Percentiles rank a stretch among this genome's conserved stretches.
Evolutionary conservation across 345 rosid genomes (phyloP).

Genomic region (Kernera saxatilis): DNA sequence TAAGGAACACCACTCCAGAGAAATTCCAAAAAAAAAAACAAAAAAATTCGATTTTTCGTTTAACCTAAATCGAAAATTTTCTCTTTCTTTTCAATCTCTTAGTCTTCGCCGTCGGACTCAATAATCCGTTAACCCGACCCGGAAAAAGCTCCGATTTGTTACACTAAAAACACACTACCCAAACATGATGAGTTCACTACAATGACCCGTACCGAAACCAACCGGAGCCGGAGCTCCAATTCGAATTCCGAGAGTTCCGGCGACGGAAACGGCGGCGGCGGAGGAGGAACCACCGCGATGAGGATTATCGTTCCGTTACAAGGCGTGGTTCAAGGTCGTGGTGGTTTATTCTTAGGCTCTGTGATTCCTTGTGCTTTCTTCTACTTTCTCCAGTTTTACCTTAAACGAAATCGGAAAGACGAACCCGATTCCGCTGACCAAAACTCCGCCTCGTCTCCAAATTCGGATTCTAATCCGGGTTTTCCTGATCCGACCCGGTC

Average conservation of each 20-base stretch:
- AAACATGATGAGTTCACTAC: conserved; percentile 32
- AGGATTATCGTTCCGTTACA: conserved; percentile 90
- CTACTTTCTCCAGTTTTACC: conserved; percentile 84
- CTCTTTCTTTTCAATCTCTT: conserved; percentile 5
- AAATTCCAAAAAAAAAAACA: neutral
- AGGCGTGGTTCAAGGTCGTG: conserved; percentile 89
- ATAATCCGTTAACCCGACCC: conserved; percentile 28
- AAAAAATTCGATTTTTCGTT: neutral
- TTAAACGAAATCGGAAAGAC: conserved; percentile 55
- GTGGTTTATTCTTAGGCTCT: conserved; percentile 84
- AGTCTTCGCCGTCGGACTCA: conserved; percentile 23
- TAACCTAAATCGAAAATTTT: neutral
- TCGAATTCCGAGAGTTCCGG: conserved; percentile 33
- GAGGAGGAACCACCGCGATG: conserved; percentile 72
- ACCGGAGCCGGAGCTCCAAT: conserved; percentile 35
- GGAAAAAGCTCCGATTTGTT: neutral
- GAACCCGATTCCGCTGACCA: conserved; percentile 34
- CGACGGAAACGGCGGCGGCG: neutral
- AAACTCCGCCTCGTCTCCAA: conserved; percentile 3
- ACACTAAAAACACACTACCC: neutral
- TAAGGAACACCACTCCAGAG: conserved; percentile 19
- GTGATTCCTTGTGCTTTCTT: conserved; percentile 91
- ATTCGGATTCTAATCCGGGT: neutral
- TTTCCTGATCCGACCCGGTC: conserved; percentile 40
- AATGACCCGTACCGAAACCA: conserved; percentile 57